Conservation (phyloP, 139 green algal genomes). For the Tetraselmis striata region DNA sequence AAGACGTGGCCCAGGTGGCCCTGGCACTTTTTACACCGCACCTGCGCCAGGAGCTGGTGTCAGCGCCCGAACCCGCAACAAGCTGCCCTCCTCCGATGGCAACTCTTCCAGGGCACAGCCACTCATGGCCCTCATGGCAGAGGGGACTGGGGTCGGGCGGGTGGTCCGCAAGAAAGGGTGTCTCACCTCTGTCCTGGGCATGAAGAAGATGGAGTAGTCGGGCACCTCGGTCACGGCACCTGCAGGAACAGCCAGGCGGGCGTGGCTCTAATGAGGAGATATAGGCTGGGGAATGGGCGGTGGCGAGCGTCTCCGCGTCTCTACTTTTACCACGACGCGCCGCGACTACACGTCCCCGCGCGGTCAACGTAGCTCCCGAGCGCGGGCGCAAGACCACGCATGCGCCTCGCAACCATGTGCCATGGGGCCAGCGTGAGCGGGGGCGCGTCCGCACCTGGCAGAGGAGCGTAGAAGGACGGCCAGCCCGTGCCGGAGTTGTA, state of each 20-base stretch:
- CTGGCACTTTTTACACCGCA: conserved; percentile 37
- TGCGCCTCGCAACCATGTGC: no score
- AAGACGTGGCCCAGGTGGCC: conserved; percentile 76
- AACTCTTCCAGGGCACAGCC: neutral
- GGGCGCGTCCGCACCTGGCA: no score
- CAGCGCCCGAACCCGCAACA: no score
- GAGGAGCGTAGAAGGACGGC: neutral
- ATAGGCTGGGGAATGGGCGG: no score
- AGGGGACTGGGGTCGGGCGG: neutral
- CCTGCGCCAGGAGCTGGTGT: conserved; percentile 26
- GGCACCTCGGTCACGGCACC: conserved; percentile 17
- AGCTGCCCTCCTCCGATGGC: conserved; percentile 4
- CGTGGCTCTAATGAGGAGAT: no score
- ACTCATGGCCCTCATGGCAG: neutral
- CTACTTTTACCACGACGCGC: no score
- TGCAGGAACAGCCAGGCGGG: neutral
- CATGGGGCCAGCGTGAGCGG: no score
- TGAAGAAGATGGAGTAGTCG: conserved; percentile 13
- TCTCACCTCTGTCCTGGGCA: neutral
- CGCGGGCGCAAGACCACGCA: no score
- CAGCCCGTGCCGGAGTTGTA: conserved; percentile 12
- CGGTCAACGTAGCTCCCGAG: no score
- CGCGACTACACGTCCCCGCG: no score
- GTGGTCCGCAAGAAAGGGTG: no score
- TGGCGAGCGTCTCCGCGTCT: no score